Base-by-base conservation (phyloP, 352 stramenopile genomes). In the Lagenidium giganteum region DNA sequence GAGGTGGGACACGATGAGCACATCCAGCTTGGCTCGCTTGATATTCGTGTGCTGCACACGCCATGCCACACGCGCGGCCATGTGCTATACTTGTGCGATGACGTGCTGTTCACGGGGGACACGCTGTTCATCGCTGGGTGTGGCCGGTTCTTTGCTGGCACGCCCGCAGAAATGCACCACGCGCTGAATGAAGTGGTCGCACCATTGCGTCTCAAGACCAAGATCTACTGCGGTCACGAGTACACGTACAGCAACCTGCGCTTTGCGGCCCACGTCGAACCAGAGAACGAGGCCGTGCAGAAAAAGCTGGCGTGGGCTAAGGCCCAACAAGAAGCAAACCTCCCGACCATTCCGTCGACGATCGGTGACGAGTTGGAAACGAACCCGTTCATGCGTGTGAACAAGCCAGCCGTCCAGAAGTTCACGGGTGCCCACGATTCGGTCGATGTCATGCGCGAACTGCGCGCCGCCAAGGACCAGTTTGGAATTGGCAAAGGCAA, bases 1-100 rank as follows among this genome's bases (percentile, higher is more conserved):
- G 43, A 69, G 13, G 84, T 97, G 21, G 64, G 42, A 7, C 41
- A 91, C n/a, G 63, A 67, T 17, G 70, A 95, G 31, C 58, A 67
- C 5, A 45, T 93, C n/a, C 51, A 71, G 1, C 64, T 98, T 8
- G 88, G 84, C 4, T 44, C 40, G 0, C 48, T 91, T 9, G 1
- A 49, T 3, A 61, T 88, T 12, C 51, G 63, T 1, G 83, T 86
- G 28, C 58, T 95, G 40, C 81, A 87, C 51, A 95, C 85, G 49
- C 96, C 77, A 57, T 97, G 90, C 41, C 93, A 98, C 64, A 97
- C 90, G 17, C 74, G 74, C 14, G 90, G 92, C 44, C 88, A 96
- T 48, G 80, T 96, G 29, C 67, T 79, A 21, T 91, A 88, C 30
- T 60, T 72, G 29, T 87, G 70, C 44, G 51, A 74, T 5, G 71